Conservation (phyloP, 352 stramenopile genomes). For the Phytophthora rubi region DNA sequence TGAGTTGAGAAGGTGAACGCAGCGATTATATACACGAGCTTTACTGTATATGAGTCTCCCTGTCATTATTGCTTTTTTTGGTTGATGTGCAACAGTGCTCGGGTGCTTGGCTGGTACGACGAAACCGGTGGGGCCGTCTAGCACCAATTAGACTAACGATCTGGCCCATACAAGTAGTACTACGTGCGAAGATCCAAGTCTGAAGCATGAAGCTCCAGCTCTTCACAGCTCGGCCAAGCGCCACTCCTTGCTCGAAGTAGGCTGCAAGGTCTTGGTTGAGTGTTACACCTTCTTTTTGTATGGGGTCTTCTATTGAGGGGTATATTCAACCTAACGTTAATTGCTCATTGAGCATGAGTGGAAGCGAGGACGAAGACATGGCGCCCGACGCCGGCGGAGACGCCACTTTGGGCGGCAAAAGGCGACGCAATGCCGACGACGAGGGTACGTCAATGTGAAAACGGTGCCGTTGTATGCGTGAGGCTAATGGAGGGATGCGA, state of each 20-base stretch:
- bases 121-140: neutral
- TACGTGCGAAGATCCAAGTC: neutral
- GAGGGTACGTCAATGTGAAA: slow-evolving; percentile 9
- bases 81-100: neutral
- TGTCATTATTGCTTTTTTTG: neutral
- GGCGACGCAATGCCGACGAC: slow-evolving; percentile 25
- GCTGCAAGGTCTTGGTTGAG: neutral
- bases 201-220: neutral
- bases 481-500: slow-evolving; percentile 2
- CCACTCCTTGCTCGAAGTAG: neutral
- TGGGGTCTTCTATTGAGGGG: slow-evolving; percentile 3
- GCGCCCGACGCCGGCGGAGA: neutral
- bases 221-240: neutral
- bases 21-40: slow-evolving; percentile 24
- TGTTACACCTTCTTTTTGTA: slow-evolving; percentile 24
- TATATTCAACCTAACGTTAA: neutral
- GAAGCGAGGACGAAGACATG: slow-evolving; percentile 23
- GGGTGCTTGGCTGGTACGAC: too few relatives aligned
- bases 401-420: slow-evolving; percentile 20
- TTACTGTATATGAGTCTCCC: neutral
- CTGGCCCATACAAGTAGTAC: too few relatives aligned
- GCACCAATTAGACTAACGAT: neutral
- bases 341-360: slow-evolving; percentile 25
- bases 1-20: neutral
- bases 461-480: neutral